Percentiles rank a stretch among this genome's conserved stretches.
phyloP scores from a whole-genome alignment of 768 basidiomycete genomes.

The Boletus rubropictus region DNA sequence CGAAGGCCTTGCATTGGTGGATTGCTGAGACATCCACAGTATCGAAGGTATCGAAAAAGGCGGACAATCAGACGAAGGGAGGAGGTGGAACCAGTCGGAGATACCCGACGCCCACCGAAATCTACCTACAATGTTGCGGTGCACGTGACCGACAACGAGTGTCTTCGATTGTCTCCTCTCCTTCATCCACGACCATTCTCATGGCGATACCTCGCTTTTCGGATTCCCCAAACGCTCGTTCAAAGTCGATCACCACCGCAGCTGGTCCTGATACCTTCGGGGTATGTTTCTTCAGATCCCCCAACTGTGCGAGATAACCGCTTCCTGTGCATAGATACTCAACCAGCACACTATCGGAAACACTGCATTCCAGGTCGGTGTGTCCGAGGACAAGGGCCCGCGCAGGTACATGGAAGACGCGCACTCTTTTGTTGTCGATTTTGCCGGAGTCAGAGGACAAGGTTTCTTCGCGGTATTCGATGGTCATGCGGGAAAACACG shows the following conservation, averaged over 20 bases:
- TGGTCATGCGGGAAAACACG: constrained; percentile 97
- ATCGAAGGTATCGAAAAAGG: constrained; percentile 33
- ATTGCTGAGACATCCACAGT: constrained; percentile 91
- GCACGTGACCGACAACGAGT: constrained; percentile 22
- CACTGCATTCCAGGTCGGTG: constrained; percentile 54
- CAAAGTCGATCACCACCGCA: constrained; percentile 75
- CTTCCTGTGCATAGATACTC: constrained; percentile 27
- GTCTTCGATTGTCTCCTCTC: not conserved
- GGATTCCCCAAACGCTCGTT: constrained; percentile 72
- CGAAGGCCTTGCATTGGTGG: constrained; percentile 79
- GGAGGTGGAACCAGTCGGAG: constrained; percentile 19
- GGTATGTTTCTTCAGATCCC: constrained; percentile 39
- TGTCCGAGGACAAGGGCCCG: constrained; percentile 82
- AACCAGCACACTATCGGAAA: constrained; percentile 64
- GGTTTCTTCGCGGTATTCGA: constrained; percentile 99
- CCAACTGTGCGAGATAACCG: not conserved
- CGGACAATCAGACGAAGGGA: constrained; percentile 19
- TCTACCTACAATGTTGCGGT: constrained; percentile 7
- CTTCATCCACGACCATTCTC: constrained; percentile 10
- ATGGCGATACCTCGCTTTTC: constrained; percentile 35
- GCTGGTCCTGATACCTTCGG: constrained; percentile 71
- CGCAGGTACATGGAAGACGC: constrained; percentile 96
- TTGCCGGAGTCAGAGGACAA: constrained; percentile 84
- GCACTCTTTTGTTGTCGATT: constrained; percentile 94
- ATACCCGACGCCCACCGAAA: constrained; percentile 16